Base-by-base conservation (phyloP, 2,329 filamentous ascomycete genomes). In the Byssothecium circinans region DNA sequence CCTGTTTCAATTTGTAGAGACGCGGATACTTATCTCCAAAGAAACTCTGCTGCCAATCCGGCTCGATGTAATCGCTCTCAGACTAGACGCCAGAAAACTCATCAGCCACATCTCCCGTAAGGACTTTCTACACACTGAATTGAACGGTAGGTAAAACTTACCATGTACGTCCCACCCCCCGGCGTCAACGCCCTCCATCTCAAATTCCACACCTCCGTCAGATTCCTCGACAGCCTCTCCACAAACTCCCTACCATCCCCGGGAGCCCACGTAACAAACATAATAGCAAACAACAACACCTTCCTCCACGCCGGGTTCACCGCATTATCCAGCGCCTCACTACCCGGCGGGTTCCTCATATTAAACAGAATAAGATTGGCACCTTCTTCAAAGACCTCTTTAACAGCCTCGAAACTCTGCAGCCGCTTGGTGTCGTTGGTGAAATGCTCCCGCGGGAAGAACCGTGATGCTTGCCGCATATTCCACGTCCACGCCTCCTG, bases 31-130 rank as follows among this genome's bases (percentile, higher is more conserved):
- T 57, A 20, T n/a, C 30, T 5, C 56, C 56, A 23, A 40, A 47
- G 45, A 45, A 55, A 15, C 41, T 45, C 8, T 47, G 12, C 30
- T 55, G 52, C 48, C 49, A 58, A 25, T 42, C 39, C 1, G 51
- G 51, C 37, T 54, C 54, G 18, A 49, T 41, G 17, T 58, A 54
- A 51, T 70, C 58, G 6, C 63, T 60, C 46, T 62, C 57, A 35
- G 66, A 67, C n/a, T n/a, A n/a, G n/a, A n/a, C n/a, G n/a, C n/a
- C n/a, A n/a, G n/a, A n/a, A n/a, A n/a, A n/a, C n/a, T n/a, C n/a
- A n/a, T n/a, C n/a, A n/a, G n/a, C n/a, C n/a, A n/a, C n/a, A n/a
- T n/a, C n/a, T n/a, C n/a, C n/a, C n/a, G n/a, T n/a, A n/a, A n/a
- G n/a, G n/a, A n/a, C n/a, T n/a, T n/a, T n/a, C n/a, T n/a, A n/a